Evolutionary conservation across 805 yeast genomes (phyloP), one percentile per base, ranked within the genome.

Genomic region (Naumovozyma castellii): DNA sequence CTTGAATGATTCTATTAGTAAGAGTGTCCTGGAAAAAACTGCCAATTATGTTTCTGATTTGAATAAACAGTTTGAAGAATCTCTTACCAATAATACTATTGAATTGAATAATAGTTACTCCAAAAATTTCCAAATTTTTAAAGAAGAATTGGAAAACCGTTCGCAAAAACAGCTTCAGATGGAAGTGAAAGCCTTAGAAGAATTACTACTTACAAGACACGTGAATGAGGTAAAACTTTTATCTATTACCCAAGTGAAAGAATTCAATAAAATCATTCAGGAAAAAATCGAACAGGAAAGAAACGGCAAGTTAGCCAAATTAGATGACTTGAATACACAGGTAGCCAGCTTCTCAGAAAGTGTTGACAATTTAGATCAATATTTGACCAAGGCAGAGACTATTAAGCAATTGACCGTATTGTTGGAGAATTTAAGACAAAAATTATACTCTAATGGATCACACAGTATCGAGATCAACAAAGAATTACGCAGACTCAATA

Each of bases 211-310:
- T 34, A 70, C 77, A 35, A 83, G 84, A 46, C 88, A 87, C 15
- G 78, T 78, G 43, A 87, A 85, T 62, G 78, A 79, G 40, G 72
- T 85, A 22, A 67, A 77, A 8, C 68, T 81, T 56, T 75, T 80
- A 41, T 75, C 84, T 52, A 66, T 79, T 37, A 79, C 77, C 48
- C 80, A 82, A 50, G 76, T 85, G 43, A 73, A 78, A 48, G 78
- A 76, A 54, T 78, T 84, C 57, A 74, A 78, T 45, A 66, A 69
- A 39, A 66, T 75, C 42, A 68, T 86, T 36, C 57, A 70, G 35
- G 71, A 73, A 40, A 72, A 72, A 43, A 72, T 88, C 39, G 88
- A 81, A 46, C 46, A 59, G 10, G 94, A 83, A 68, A 79, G 97
- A 64, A 70, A 79, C 46, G 85, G 87, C 19, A 79, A 92, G 56